Evolutionary conservation across 2,329 filamentous ascomycete genomes (phyloP).

Genomic region (Myriangium duriaei): DNA sequence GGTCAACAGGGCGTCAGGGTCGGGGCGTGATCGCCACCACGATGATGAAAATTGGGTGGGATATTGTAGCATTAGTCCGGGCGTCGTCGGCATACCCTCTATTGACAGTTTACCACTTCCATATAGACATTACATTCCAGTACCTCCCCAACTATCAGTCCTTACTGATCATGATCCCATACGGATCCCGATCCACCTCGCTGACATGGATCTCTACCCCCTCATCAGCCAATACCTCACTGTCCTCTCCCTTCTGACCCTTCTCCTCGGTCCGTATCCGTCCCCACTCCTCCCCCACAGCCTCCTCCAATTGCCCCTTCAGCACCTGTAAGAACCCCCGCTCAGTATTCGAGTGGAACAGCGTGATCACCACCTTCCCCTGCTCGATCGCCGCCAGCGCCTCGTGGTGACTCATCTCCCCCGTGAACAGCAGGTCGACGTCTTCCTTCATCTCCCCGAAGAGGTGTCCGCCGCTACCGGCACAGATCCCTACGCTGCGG

Average conservation of each 20-base stretch:
- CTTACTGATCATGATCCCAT: constrained; percentile 52
- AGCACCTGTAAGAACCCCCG: constrained; percentile 67
- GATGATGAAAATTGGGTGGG: too few relatives aligned
- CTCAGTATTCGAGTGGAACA: constrained; percentile 93
- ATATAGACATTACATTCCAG: background rate
- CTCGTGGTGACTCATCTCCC: constrained; percentile 88
- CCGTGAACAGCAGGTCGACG: constrained; percentile 77
- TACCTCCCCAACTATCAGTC: constrained; percentile 15
- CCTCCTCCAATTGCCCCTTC: constrained; percentile 48
- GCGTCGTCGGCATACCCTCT: background rate
- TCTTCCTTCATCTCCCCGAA: constrained; percentile 39
- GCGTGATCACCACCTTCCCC: constrained; percentile 66
- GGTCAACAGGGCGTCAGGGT: constrained; percentile 9
- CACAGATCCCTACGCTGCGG: constrained; percentile 68
- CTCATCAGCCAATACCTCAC: constrained; percentile 40
- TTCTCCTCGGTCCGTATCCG: constrained; percentile 31
- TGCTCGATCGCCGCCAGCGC: constrained; percentile 75
- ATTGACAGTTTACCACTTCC: too few relatives aligned
- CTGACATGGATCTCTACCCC: constrained; percentile 60
- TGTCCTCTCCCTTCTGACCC: constrained; percentile 23
- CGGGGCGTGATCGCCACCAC: constrained; percentile 10
- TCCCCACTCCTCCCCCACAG: constrained; percentile 46
- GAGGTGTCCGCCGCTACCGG: constrained; percentile 72
- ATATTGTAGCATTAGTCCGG: too few relatives aligned
- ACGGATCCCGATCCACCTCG: constrained; percentile 74